Base-by-base conservation (phyloP, 2,329 filamentous ascomycete genomes). In the Lasiodiplodia citricola region DNA sequence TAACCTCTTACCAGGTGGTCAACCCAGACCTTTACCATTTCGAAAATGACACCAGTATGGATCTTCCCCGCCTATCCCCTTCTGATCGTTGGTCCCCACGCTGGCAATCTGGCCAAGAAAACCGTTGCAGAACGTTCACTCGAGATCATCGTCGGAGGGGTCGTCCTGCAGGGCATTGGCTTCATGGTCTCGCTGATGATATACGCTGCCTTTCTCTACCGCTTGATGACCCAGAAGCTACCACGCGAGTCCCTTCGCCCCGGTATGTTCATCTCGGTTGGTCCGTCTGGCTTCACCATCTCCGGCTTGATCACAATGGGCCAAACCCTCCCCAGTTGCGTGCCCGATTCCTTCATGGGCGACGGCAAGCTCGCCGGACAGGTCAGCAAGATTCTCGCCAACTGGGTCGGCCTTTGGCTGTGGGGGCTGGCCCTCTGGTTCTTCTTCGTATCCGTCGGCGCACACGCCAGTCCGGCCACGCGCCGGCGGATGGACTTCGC, bases 351-450 rank as follows among this genome's bases (percentile, higher is more conserved):
- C 69, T 89, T 89, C 74, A 88, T 90, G 86, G 85, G 85, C 3
- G 81, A 86, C 50, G 86, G 86, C 4, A 77, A 81, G 41, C 77
- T 90, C 28, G 85, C 86, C 4, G 87, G 84, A 1, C 81, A 84
- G 65, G 82, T 90, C n/a, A 78, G 86, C 47, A 83, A 81, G 73
- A 83, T 90, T 37, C 78, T 85, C 60, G 84, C 83, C 3, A 85
- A 91, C 70, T 90, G 93, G 80, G 80, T 89, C 2, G 89, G 89
- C 0, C 81, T 96, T 13, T 96, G 92, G 92, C 84, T 96, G 3
- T 96, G 92, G 91, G 92, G 88, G 0, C 81, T 96, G n/a, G 90
- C 91, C 31, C 80, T 93, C 35, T 96, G 92, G 90, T 96, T 95
- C 82, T 95, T 95, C 78, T 83, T 95, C 68, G 89, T 96, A 13